These are phyloP conservation scores for Scenedesmus sp. DNA, from an alignment of 163 green algal genomes.

Conservation along the genomic window DNA sequence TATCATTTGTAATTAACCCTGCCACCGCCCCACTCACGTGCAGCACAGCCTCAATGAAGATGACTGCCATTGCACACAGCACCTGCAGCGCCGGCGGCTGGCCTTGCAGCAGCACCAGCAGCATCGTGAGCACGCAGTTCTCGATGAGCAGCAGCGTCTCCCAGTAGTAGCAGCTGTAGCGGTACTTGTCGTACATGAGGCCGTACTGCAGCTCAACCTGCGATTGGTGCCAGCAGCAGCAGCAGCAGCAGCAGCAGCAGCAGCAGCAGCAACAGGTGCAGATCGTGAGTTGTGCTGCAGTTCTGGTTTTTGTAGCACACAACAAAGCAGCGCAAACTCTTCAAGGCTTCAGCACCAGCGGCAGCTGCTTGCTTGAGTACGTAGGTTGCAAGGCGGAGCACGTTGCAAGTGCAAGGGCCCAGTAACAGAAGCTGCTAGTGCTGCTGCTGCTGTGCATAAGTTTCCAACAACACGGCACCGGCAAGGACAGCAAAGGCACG, in stretches of 20 bases:
- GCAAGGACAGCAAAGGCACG: no score
- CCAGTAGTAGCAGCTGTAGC: conserved; percentile 46
- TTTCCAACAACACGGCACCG: no score
- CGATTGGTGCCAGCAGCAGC: neutral
- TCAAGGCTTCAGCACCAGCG: no score
- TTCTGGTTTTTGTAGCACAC: no score
- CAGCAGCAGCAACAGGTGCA: neutral
- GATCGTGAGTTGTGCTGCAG: no score
- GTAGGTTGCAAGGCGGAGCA: no score
- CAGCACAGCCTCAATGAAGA: conserved; percentile 42
- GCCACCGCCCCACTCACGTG: conserved; percentile 3
- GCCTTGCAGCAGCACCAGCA: conserved; percentile 40
- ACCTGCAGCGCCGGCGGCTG: conserved; percentile 40
- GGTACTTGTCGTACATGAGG: conserved; percentile 50
- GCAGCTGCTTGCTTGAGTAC: no score
- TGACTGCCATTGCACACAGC: conserved; percentile 46
- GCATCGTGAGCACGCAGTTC: conserved; percentile 34
- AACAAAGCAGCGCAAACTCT: no score
- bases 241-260: neutral
- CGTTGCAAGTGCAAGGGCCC: no score
- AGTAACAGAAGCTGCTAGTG: neutral
- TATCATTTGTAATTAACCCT: no score
- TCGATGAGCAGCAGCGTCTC: conserved; percentile 47
- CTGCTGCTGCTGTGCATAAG: neutral
- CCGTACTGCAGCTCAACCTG: conserved; percentile 51